Evolutionary conservation across 805 yeast species (phyloP).

Genomic region (Jamesozyma hellenica): DNA sequence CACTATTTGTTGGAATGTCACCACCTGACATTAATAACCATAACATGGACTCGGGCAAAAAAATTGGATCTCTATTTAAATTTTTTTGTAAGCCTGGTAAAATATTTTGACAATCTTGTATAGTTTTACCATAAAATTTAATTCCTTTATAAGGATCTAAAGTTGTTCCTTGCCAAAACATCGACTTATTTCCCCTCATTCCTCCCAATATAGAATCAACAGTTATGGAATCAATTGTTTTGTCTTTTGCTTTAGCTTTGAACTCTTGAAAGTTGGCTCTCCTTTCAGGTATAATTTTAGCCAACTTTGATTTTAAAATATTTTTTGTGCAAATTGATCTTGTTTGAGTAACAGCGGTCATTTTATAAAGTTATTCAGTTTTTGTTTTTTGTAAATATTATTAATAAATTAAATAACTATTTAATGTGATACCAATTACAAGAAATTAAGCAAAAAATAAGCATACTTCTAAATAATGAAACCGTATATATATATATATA

Average conservation of each 20-base stretch:
- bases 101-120: conserved; percentile 55
- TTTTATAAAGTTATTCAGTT: no score
- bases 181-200: conserved; percentile 67
- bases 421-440: background rate
- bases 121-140: conserved; percentile 68
- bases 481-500: background rate
- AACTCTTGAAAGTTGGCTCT: conserved; percentile 33
- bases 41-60: conserved; percentile 67
- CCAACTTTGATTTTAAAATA: conserved; percentile 20
- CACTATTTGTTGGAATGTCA: conserved; percentile 51
- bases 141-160: conserved; percentile 71
- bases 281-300: conserved; percentile 35
- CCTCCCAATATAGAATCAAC: conserved; percentile 50
- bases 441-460: no score
- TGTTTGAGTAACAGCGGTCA: background rate
- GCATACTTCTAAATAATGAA: no score
- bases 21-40: conserved; percentile 78
- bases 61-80: conserved; percentile 41
- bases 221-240: conserved; percentile 34
- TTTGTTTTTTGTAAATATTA: background rate
- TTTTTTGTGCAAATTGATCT: background rate
- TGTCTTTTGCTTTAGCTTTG: conserved; percentile 29
- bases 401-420: background rate
- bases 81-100: conserved; percentile 36
- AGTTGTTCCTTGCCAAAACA: conserved; percentile 74